These are phyloP conservation scores for Dipteronia dyeriana DNA, from an alignment of 345 rosid genomes.

Conservation along the genomic window DNA sequence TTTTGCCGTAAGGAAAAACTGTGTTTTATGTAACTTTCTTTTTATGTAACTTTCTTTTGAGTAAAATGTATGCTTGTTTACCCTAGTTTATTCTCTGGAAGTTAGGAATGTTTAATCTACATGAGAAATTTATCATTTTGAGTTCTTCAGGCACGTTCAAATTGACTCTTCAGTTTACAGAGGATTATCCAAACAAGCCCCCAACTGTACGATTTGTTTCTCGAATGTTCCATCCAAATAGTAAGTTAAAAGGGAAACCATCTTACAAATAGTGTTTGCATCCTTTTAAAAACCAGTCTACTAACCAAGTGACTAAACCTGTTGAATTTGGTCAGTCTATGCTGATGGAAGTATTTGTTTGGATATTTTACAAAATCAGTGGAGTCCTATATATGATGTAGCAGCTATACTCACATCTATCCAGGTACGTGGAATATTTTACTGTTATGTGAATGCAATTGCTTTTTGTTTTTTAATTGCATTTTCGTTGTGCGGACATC, in stretches of 20 bases:
- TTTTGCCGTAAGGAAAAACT: background rate
- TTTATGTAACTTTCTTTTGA: background rate
- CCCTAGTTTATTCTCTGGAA: background rate
- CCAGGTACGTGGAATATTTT: conserved; percentile 50
- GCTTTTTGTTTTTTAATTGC: background rate
- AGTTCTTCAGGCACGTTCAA: conserved; percentile 55
- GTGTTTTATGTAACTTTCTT: background rate
- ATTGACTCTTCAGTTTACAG: conserved; percentile 55
- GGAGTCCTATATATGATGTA: conserved; percentile 98
- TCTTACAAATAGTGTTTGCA: background rate
- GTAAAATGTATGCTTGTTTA: background rate
- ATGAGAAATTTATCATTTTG: background rate
- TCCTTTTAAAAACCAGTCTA: background rate
- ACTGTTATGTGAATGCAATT: background rate
- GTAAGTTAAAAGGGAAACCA: conserved; percentile 33
- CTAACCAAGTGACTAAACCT: background rate
- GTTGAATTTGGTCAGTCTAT: conserved; percentile 52
- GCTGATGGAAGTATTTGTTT: conserved; percentile 98
- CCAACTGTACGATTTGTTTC: conserved; percentile 63
- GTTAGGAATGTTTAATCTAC: background rate
- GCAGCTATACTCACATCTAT: conserved; percentile 97
- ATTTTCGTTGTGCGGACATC: background rate
- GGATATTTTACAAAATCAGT: conserved; percentile 93
- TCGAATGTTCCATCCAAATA: conserved; percentile 61
- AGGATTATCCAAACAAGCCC: conserved; percentile 65